phyloP scores from a whole-genome alignment of 2,329 filamentous ascomycete genomes.

The Neonectria hederae region DNA sequence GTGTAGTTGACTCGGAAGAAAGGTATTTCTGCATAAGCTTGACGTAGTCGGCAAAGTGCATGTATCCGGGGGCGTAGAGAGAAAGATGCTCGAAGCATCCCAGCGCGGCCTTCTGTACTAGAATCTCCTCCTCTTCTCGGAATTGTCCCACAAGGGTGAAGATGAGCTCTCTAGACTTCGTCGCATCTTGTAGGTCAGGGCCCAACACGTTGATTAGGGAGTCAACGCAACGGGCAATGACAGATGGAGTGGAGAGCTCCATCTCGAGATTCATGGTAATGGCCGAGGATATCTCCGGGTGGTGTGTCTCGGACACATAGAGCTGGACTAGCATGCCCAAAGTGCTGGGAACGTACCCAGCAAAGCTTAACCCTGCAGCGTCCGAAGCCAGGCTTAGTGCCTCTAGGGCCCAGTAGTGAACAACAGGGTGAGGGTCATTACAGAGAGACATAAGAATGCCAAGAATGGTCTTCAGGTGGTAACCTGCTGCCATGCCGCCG shows the following conservation, averaged over 20 bases:
- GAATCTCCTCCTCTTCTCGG: constrained; percentile 74
- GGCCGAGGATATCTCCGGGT: constrained; percentile 80
- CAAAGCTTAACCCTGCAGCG: constrained; percentile 91
- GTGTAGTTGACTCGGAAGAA: constrained; percentile 71
- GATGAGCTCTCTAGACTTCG: constrained; percentile 91
- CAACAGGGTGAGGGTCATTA: constrained; percentile 92
- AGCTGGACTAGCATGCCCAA: constrained; percentile 94
- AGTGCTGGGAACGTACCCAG: constrained; percentile 87
- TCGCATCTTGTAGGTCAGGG: constrained; percentile 91
- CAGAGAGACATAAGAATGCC: constrained; percentile 97
- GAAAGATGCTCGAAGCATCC: constrained; percentile 90
- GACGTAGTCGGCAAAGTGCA: constrained; percentile 87
- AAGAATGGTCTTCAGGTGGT: constrained; percentile 96
- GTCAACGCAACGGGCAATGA: constrained; percentile 88
- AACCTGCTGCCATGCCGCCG: constrained; percentile 95
- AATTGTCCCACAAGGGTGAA: constrained; percentile 87
- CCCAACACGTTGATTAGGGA: constrained; percentile 97
- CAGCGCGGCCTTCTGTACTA: constrained; percentile 80
- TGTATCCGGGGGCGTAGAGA: constrained; percentile 87
- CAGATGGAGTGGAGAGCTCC: constrained; percentile 81
- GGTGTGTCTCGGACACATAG: constrained; percentile 91
- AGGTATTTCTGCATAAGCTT: constrained; percentile 82
- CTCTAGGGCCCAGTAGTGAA: constrained; percentile 96
- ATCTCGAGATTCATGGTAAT: constrained; percentile 92
- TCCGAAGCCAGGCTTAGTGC: constrained; percentile 87